Conservation (phyloP, 225 moss, liverwort and hornwort genomes). For the Antitrichia curtipendula region DNA sequence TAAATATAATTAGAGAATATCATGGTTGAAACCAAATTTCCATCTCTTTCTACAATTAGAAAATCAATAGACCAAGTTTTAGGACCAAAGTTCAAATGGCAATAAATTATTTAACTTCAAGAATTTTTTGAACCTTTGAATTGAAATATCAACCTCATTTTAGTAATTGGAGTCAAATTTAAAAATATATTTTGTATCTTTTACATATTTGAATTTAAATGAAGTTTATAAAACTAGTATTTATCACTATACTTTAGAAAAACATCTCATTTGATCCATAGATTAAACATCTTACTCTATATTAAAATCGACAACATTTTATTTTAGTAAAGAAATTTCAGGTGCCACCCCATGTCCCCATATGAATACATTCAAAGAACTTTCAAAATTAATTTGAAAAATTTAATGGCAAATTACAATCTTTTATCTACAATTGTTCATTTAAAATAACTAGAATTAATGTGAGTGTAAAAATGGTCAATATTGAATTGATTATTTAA, state of each 20-base stretch:
- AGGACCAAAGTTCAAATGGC: background rate
- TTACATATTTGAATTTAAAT: no score
- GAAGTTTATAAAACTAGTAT: rapidly evolving
- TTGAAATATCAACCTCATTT: background rate
- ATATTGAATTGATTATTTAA: background rate
- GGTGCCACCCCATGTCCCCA: rapidly evolving
- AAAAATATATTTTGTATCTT: no score
- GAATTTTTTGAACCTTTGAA: background rate
- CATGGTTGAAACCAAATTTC: background rate
- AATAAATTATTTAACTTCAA: background rate
- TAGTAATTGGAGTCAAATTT: no score
- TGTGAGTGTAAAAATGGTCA: background rate
- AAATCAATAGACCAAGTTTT: background rate
- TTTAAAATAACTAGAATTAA: background rate
- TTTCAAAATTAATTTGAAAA: no score
- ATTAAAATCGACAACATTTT: background rate
- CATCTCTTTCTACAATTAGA: rapidly evolving
- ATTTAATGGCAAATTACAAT: background rate
- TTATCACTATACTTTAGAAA: no score
- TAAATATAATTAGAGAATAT: rapidly evolving
- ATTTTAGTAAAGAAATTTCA: background rate
- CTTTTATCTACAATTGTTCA: background rate
- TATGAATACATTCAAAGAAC: rapidly evolving
- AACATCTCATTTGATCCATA: no score
- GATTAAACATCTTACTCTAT: no score